Conservation (phyloP, 371 early-diverging fungal species). For the Mortierella sp. region DNA sequence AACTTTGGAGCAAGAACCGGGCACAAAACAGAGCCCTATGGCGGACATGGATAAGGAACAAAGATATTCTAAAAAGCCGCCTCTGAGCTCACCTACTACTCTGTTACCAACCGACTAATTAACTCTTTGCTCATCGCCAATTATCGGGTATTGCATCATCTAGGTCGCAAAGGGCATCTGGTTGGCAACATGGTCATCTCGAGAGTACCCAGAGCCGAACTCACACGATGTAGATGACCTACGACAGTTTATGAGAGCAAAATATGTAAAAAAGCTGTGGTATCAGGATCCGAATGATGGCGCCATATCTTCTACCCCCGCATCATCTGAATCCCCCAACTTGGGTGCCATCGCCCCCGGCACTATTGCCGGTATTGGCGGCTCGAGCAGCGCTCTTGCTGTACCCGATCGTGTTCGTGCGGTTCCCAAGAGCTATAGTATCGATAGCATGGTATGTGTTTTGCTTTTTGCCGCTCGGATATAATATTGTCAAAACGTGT, state of each 20-base stretch:
- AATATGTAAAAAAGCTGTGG: slow-evolving; percentile 54
- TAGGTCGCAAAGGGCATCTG: slow-evolving; percentile 51
- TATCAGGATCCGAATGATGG: slow-evolving; percentile 33
- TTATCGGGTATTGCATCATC: background rate
- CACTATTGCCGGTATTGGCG: background rate
- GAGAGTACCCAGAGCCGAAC: slow-evolving; percentile 54
- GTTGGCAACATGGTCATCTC: slow-evolving; percentile 54
- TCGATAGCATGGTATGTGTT: slow-evolving; percentile 31
- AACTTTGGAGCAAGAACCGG: background rate
- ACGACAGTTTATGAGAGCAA: slow-evolving; percentile 54
- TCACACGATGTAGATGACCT: slow-evolving; percentile 49
- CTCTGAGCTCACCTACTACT: background rate
- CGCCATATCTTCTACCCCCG: background rate
- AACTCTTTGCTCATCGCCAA: background rate
- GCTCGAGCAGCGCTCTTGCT: slow-evolving; percentile 4
- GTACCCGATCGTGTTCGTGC: slow-evolving; percentile 22
- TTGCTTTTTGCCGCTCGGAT: slow-evolving; percentile 15
- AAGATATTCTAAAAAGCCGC: background rate
- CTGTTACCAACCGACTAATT: background rate
- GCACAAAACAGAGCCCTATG: slow-evolving; percentile 5
- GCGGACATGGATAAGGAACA: background rate
- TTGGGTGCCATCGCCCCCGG: background rate
- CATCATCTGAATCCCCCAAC: background rate
- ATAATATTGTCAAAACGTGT: background rate
- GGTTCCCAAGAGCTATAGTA: slow-evolving; percentile 21